Base-by-base conservation (phyloP, 2,329 filamentous ascomycete genomes). In the Didymella pomorum region DNA sequence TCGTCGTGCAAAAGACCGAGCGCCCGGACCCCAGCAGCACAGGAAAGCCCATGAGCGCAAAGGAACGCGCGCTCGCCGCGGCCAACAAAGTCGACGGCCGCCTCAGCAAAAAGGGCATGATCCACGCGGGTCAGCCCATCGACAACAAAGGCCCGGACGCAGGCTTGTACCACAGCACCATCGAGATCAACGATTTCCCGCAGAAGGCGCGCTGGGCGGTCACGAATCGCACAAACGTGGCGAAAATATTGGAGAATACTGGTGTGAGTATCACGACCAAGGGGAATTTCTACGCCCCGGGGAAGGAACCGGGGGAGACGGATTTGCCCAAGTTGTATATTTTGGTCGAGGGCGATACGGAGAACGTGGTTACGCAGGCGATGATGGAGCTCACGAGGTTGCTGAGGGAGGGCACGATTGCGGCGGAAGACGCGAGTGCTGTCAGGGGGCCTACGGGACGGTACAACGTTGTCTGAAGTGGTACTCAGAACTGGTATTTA, bases 131-230 rank as follows among this genome's bases (percentile, higher is more conserved):
- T 14, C 93, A 96, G 61, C 93, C 95, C 8, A 96, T 97, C 74
- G 95, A 99, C 81, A 99, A 99, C 81, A 97, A 97, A 78, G 95
- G 95, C 1, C 95, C 95, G 0, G 95, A 99, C 77, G 95, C 95
- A 3, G 95, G 95, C 50, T 93, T 93, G 0, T 99, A 93, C 84
- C 95, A 99, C 76, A 93, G 95, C 16, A 98, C 94, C 4, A 84
- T 99, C 61, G 95, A 98, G 78, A 99, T 99, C 86, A 99, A 99
- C 78, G 95, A 99, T 79, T 98, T 98, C 79, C 95, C 95, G 31
- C 95, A 99, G 77, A 98, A 97, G 83, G 95, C 95, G 64, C 87
- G 95, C 69, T 99, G 95, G 95, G 94, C 93, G 11, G 95, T 99
- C 80, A 99, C 95, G 37, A 99, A 99, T 77, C 88, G 95, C 65